A percentile compares a stretch with the other conserved stretches of the same genome.
phyloP scores from a whole-genome alignment of 148 eudicot species.

The Drosera capensis region DNA sequence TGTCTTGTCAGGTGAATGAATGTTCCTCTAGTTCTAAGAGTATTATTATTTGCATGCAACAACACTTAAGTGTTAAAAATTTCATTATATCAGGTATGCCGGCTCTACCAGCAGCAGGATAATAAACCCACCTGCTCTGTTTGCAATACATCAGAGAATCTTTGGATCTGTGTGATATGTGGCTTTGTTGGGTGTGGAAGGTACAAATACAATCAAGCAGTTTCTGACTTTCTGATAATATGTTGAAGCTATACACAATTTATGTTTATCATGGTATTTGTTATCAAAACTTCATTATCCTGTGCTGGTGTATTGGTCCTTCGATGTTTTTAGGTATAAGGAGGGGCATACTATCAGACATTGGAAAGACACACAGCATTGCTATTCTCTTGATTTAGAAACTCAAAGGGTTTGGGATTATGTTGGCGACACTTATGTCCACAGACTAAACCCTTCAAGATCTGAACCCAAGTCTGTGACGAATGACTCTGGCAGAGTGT shows the following conservation, averaged over 20 bases:
- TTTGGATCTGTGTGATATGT: slow-evolving; percentile 86
- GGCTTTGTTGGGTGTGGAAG: slow-evolving; percentile 99
- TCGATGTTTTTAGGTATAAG: slow-evolving; percentile 48
- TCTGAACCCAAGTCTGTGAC: slow-evolving; percentile 50
- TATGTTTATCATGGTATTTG: slow-evolving; percentile 2
- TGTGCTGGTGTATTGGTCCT: neutral
- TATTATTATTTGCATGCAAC: too few species aligned
- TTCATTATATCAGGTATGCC: slow-evolving; percentile 53
- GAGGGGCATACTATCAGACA: slow-evolving; percentile 70
- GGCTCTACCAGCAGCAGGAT: slow-evolving; percentile 85
- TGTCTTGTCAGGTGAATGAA: slow-evolving; percentile 70
- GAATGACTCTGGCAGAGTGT: slow-evolving; percentile 28
- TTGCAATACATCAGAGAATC: slow-evolving; percentile 65
- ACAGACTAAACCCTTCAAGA: slow-evolving; percentile 79
- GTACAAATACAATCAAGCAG: too few species aligned
- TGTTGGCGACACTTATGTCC: slow-evolving; percentile 81
- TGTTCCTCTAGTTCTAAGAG: neutral
- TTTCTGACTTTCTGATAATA: too few species aligned
- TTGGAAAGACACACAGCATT: slow-evolving; percentile 70
- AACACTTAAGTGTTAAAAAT: neutral
- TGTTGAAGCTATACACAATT: too few species aligned
- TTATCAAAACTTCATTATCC: neutral
- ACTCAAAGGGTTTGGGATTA: slow-evolving; percentile 97
- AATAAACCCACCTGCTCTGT: slow-evolving; percentile 69
- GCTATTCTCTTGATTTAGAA: slow-evolving; percentile 80